phyloP scores from a whole-genome alignment of 176 grass and related monocot genomes.

The Avena insularis region DNA sequence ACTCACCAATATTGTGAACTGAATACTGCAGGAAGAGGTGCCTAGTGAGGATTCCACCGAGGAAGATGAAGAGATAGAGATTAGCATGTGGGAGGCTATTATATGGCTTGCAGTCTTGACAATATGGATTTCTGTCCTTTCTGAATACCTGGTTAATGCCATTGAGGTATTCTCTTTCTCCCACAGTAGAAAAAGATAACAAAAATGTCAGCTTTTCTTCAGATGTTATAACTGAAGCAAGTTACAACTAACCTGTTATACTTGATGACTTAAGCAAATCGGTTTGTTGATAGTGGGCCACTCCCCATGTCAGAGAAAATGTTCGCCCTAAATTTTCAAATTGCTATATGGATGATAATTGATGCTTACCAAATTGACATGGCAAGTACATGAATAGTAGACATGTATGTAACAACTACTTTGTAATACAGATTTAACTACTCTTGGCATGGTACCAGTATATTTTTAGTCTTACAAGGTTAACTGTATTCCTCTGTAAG shows the following conservation, averaged over 20 bases:
- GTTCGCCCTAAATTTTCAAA: not conserved
- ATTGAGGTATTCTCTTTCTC: constrained; percentile 71
- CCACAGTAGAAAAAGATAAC: not conserved
- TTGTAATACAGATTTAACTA: constrained; percentile 21
- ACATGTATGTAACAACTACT: not conserved
- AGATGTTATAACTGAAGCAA: constrained; percentile 16
- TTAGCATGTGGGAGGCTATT: constrained; percentile 80
- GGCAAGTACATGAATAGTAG: not conserved
- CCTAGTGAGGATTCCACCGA: constrained; percentile 41
- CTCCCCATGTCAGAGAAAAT: not conserved
- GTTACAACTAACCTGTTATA: not conserved
- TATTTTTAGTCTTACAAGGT: constrained; percentile 34
- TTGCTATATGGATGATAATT: not conserved
- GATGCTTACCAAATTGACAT: not conserved
- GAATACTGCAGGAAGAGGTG: constrained; percentile 55
- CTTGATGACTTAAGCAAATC: not conserved
- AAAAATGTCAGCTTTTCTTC: not conserved
- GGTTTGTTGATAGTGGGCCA: not conserved
- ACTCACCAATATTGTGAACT: not conserved
- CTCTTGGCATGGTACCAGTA: not conserved
- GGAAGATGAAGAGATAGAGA: constrained; percentile 65
- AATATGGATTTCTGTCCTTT: constrained; percentile 67
- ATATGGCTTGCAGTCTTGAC: constrained; percentile 79
- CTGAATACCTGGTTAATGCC: constrained; percentile 83
- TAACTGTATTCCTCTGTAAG: constrained; percentile 34